Evolutionary conservation across 345 rosid genomes (phyloP).

Genomic region (Populus pruinosa): DNA sequence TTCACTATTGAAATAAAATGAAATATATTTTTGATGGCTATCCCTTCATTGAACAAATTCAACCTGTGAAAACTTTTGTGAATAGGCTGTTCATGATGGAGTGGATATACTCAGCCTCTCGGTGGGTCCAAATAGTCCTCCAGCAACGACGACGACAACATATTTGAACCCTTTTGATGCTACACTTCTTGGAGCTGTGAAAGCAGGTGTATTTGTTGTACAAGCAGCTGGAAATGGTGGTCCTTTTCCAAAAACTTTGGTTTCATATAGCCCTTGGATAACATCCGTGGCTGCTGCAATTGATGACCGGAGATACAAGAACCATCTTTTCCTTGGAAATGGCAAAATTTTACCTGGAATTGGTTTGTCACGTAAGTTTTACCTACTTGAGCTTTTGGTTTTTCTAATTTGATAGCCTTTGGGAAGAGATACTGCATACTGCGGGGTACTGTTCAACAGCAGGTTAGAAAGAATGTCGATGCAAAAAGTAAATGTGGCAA

Average conservation of each 20-base stretch:
- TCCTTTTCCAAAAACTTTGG: constrained; percentile 91
- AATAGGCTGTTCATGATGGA: constrained; percentile 98
- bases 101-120: constrained; percentile 96
- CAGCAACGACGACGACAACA: constrained; percentile 79
- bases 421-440: constrained; percentile 7
- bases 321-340: constrained; percentile 80
- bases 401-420: not conserved
- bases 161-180: constrained; percentile 92
- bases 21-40: not conserved
- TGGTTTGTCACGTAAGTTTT: constrained; percentile 81
- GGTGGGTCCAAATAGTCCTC: constrained; percentile 95
- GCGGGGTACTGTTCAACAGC: not conserved
- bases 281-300: constrained; percentile 95
- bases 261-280: constrained; percentile 98
- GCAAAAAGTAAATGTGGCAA: not conserved
- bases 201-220: constrained; percentile 95
- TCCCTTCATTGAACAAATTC: constrained; percentile 2
- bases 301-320: constrained; percentile 92
- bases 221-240: constrained; percentile 99
- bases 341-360: constrained; percentile 83
- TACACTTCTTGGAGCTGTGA: constrained; percentile 92
- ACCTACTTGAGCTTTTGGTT: not conserved
- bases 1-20: not conserved
- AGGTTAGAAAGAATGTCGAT: not conserved
- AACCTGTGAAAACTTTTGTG: not conserved